A percentile compares a stretch with the other conserved stretches of the same genome.
phyloP scores from a whole-genome alignment of 2,329 filamentous ascomycete species.

The Polychaeton citri region DNA sequence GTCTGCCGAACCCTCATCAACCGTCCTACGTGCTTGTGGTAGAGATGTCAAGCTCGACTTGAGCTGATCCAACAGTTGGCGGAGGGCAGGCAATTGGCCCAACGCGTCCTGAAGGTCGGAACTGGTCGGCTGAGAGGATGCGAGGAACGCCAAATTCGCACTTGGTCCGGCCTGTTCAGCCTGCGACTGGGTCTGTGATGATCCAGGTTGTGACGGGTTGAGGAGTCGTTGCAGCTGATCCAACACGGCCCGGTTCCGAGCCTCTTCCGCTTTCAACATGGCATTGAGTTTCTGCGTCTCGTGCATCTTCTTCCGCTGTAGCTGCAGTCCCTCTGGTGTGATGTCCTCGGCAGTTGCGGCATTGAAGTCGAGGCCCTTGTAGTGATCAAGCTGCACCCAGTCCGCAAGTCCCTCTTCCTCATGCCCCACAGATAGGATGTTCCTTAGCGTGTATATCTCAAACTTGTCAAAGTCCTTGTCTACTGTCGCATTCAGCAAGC shows the following conservation, averaged over 20 bases:
- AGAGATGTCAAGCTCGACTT: slow-evolving; percentile 12
- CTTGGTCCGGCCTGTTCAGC: not conserved
- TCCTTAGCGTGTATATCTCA: slow-evolving; percentile 73
- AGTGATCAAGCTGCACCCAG: slow-evolving; percentile 75
- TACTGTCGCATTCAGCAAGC: slow-evolving; percentile 34
- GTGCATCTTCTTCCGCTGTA: slow-evolving; percentile 59
- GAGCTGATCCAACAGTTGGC: slow-evolving; percentile 54
- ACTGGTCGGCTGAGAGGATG: slow-evolving; percentile 4
- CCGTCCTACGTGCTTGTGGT: slow-evolving; percentile 19
- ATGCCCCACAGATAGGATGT: slow-evolving; percentile 42
- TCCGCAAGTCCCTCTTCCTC: slow-evolving; percentile 38
- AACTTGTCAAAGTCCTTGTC: slow-evolving; percentile 39
- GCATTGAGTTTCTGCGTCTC: slow-evolving; percentile 66
- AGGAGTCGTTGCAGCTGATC: slow-evolving; percentile 48
- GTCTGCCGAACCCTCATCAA: slow-evolving; percentile 35
- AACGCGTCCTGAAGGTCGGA: slow-evolving; percentile 53
- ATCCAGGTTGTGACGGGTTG: not conserved
- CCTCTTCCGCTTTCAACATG: slow-evolving; percentile 55
- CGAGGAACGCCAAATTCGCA: not conserved
- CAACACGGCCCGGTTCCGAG: slow-evolving; percentile 60
- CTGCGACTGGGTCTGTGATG: not conserved
- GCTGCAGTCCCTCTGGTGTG: slow-evolving; percentile 54
- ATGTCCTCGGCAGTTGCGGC: slow-evolving; percentile 28
- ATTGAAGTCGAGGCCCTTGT: slow-evolving; percentile 43
- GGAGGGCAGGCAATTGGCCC: slow-evolving; percentile 69